Evolutionary conservation across 495 filamentous ascomycete genomes (phyloP).

Genomic region (Xylaria scruposa): DNA sequence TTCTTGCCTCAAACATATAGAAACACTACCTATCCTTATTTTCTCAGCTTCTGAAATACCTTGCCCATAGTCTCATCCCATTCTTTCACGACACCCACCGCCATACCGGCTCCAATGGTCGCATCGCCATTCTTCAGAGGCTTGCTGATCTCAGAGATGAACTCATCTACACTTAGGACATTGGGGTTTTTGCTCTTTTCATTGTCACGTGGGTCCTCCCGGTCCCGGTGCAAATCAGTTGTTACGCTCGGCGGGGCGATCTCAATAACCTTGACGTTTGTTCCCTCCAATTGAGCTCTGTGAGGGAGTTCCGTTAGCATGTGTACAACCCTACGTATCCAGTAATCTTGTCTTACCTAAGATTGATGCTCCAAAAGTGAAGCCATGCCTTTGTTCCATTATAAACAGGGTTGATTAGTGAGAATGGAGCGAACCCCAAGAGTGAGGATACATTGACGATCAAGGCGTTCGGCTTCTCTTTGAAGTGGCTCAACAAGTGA

Average conservation of each 20-base stretch:
- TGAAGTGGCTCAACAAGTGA: constrained; percentile 51
- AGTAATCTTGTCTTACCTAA: constrained; percentile 27
- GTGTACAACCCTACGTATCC: neutral
- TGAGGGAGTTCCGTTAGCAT: neutral
- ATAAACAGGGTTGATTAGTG: constrained; percentile 56
- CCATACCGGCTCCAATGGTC: constrained; percentile 46
- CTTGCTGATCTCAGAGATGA: constrained; percentile 37
- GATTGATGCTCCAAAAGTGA: constrained; percentile 56
- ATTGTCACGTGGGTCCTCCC: constrained; percentile 57
- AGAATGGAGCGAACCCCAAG: constrained; percentile 51
- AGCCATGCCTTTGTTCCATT: constrained; percentile 58
- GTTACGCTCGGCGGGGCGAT: constrained; percentile 57
- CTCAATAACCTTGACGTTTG: constrained; percentile 49
- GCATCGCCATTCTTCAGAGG: constrained; percentile 47
- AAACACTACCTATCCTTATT: neutral
- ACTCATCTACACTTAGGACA: neutral
- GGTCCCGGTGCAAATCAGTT: constrained; percentile 57
- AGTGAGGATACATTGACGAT: constrained; percentile 58
- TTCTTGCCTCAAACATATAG: neutral
- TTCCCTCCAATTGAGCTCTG: constrained; percentile 46
- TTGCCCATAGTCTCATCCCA: constrained; percentile 49
- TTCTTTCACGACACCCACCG: constrained; percentile 40
- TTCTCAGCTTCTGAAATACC: constrained; percentile 1
- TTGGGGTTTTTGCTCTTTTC: constrained; percentile 47
- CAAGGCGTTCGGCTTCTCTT: constrained; percentile 33